Percentiles rank a stretch among this genome's conserved stretches.
phyloP scores from a whole-genome alignment of 768 basidiomycete species.

The Leccinellum albellum region DNA sequence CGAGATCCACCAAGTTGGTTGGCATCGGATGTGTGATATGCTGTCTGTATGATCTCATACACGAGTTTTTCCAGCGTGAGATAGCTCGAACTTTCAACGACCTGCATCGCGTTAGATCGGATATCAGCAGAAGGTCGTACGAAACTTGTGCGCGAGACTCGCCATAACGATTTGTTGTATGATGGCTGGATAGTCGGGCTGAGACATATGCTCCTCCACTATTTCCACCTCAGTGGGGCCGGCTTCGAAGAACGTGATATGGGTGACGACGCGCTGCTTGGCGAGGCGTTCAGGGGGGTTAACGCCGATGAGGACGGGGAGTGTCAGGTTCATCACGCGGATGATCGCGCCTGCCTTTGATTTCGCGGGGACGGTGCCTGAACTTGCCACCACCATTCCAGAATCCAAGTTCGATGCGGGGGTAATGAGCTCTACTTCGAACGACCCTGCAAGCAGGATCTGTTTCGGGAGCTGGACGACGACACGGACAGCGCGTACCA shows the following conservation, averaged over 20 bases:
- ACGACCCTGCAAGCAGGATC: slow-evolving; percentile 46
- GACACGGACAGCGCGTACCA: slow-evolving; percentile 36
- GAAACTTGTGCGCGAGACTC: not conserved
- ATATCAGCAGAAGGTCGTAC: not conserved
- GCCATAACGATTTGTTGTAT: slow-evolving; percentile 31
- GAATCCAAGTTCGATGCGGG: slow-evolving; percentile 1
- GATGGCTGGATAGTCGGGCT: slow-evolving; percentile 36
- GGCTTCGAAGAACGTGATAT: slow-evolving; percentile 44
- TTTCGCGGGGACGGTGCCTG: not conserved
- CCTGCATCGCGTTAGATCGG: not conserved
- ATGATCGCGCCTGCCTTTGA: slow-evolving; percentile 25
- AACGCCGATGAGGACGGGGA: slow-evolving; percentile 64
- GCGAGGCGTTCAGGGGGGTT: slow-evolving; percentile 64
- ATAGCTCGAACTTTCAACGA: slow-evolving; percentile 8
- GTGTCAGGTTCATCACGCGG: slow-evolving; percentile 42
- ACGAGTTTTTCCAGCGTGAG: slow-evolving; percentile 23
- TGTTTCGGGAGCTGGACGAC: slow-evolving; percentile 45
- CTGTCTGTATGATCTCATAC: slow-evolving; percentile 47
- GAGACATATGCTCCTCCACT: not conserved
- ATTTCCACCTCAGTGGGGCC: slow-evolving; percentile 3
- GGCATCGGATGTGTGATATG: slow-evolving; percentile 51
- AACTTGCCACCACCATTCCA: not conserved
- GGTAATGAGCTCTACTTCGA: slow-evolving; percentile 38
- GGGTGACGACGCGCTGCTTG: slow-evolving; percentile 59
- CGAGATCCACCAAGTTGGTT: slow-evolving; percentile 10